phyloP scores from a whole-genome alignment of 352 stramenopile genomes.

The Phytophthora citrophthora region DNA sequence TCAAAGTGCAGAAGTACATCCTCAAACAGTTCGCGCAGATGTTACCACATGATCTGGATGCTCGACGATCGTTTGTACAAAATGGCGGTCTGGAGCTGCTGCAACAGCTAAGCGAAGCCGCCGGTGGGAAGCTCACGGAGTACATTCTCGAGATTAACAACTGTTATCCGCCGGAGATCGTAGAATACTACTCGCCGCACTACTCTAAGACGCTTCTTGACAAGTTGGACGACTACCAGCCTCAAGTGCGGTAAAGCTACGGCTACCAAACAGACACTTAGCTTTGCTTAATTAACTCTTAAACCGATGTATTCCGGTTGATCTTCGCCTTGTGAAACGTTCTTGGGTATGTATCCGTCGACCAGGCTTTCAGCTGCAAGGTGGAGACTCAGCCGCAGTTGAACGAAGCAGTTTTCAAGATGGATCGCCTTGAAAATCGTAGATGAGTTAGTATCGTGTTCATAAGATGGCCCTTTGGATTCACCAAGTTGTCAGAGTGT shows the following conservation, averaged over 20 bases:
- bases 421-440: not conserved
- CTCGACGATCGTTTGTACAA: conserved; percentile 92
- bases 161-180: conserved; percentile 95
- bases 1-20: conserved; percentile 97
- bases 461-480: not conserved
- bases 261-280: not conserved
- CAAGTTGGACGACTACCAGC: conserved; percentile 96
- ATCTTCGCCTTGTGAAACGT: no score
- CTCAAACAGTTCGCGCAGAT: conserved; percentile 96
- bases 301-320: no score
- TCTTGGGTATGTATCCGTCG: not conserved
- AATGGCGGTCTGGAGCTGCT: conserved; percentile 94
- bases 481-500: not conserved
- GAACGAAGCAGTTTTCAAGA: not conserved
- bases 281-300: not conserved
- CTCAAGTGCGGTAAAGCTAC: conserved; percentile 73
- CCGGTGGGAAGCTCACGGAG: conserved; percentile 93
- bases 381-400: not conserved
- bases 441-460: not conserved
- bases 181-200: conserved; percentile 97
- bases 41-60: conserved; percentile 93
- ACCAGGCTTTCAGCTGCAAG: not conserved
- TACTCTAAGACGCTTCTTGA: conserved; percentile 96
- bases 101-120: conserved; percentile 92
- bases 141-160: conserved; percentile 97